A percentile compares a stretch with the other conserved stretches of the same genome.
These are phyloP conservation scores for Conringia planisiliqua DNA, from an alignment of 345 rosid genomes.

Conservation along the genomic window DNA sequence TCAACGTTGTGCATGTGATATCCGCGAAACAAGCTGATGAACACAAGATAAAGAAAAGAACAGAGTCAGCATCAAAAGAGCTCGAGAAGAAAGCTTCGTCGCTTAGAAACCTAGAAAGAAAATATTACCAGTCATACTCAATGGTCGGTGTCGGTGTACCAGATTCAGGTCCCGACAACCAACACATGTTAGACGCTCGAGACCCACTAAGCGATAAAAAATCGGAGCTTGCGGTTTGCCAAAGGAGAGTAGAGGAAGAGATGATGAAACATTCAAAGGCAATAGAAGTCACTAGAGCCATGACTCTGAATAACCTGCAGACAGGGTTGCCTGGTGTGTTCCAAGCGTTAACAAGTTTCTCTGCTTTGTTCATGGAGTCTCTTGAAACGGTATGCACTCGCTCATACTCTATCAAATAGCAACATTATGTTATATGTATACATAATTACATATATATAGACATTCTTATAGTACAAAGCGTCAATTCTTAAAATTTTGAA, in stretches of 20 bases:
- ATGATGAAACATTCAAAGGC: slow-evolving; percentile 83
- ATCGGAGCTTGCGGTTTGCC: slow-evolving; percentile 68
- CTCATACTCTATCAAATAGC: slow-evolving; percentile 73
- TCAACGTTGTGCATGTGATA: slow-evolving; percentile 75
- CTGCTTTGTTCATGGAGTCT: slow-evolving; percentile 63
- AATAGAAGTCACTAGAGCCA: slow-evolving; percentile 85
- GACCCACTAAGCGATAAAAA: slow-evolving; percentile 89
- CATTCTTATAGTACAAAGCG: not conserved
- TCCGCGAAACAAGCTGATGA: slow-evolving; percentile 71
- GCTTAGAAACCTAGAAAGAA: slow-evolving; percentile 75
- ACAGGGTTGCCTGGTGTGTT: slow-evolving; percentile 97
- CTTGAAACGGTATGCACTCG: slow-evolving; percentile 66
- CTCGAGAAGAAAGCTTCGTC: slow-evolving; percentile 87
- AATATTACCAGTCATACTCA: slow-evolving; percentile 86
- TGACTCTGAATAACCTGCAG: slow-evolving; percentile 85
- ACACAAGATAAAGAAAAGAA: slow-evolving; percentile 68
- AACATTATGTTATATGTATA: not conserved
- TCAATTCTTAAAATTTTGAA: not conserved
- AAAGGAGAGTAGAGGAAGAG: slow-evolving; percentile 85
- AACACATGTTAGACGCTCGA: slow-evolving; percentile 68
- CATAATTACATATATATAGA: not conserved
- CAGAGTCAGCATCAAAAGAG: slow-evolving; percentile 76
- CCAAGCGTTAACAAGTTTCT: slow-evolving; percentile 83
- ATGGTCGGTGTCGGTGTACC: slow-evolving; percentile 84
- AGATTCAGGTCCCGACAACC: slow-evolving; percentile 54